Evolutionary conservation across 2,329 filamentous ascomycete species (phyloP), one percentile per base, ranked within the genome.

Genomic region (Ophiocordyceps sinensis): DNA sequence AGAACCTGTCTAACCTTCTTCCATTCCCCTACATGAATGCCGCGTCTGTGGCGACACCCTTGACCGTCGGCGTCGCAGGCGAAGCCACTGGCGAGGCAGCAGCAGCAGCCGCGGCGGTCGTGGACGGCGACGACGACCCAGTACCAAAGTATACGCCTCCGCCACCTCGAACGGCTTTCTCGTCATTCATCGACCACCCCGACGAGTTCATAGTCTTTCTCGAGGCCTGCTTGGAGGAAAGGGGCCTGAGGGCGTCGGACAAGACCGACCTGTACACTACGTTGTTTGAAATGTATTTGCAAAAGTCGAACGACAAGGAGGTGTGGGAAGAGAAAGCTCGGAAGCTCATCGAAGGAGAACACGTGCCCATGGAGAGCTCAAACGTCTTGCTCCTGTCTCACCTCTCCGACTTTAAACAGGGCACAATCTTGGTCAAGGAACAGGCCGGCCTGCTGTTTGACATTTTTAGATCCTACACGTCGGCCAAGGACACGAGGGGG

Each of bases 241-340:
- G 78, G 17, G 71, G 74, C 19, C 61, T 94, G n/a, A 77, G 77
- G 17, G 70, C 83, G 30, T 72, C 77, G 9, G 84, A 95, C 55
- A 83, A 79, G 47, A 75, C 81, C 2, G 93, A 98, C 58, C 70
- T 98, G 14, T 91, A 91, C 54, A 96, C 89, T 0, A 95, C 93
- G 0, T 61, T 98, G 13, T 96, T 98, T 55, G 93, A 98, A 60
- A 96, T 98, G 83, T 98, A 96, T 55, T 68, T 98, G 9, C 84
- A 94, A 59, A 91, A 87, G 51, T 84, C 89, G 19, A 82, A 79
- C 44, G 76, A 87, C 46, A 79, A 81, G 47, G 75, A 82, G 50
- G 75, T 82, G 47, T 98, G 91, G 89, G 86, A 95, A 55, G 71
- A 71, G 36, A 95, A 93, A 57, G 91, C 91, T 0, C 94, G 91